These are phyloP conservation scores for Suillus sp. DNA, from an alignment of 768 basidiomycete species.

Conservation along the genomic window DNA sequence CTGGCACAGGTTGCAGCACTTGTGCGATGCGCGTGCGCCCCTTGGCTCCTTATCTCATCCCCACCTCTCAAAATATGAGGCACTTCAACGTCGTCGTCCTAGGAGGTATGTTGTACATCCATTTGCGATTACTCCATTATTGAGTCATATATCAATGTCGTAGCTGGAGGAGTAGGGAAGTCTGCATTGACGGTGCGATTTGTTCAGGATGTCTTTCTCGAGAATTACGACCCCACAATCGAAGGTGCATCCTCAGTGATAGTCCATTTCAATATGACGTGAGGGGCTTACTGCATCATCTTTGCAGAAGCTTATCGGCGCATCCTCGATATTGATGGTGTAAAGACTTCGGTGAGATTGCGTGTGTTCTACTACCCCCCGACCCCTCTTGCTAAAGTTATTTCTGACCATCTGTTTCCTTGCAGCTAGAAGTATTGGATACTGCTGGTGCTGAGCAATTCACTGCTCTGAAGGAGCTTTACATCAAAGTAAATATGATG, in stretches of 20 bases:
- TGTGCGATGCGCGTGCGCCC: background rate
- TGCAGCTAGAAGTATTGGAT: conserved; percentile 77
- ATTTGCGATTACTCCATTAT: conserved; percentile 12
- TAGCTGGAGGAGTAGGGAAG: conserved; percentile 89
- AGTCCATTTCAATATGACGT: background rate
- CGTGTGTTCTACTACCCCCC: conserved; percentile 23
- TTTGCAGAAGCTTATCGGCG: conserved; percentile 70
- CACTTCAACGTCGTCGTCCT: conserved; percentile 79
- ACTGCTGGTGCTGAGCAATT: conserved; percentile 90
- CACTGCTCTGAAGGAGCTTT: conserved; percentile 75
- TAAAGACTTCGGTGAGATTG: conserved; percentile 54
- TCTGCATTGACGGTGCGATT: conserved; percentile 84
- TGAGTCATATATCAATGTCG: conserved; percentile 14
- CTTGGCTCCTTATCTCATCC: conserved; percentile 3
- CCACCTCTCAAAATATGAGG: conserved; percentile 48
- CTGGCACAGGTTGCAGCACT: conserved; percentile 4
- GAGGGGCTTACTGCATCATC: conserved; percentile 18
- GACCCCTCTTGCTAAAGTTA: conserved; percentile 7
- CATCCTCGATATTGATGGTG: conserved; percentile 64
- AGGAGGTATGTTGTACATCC: conserved; percentile 54
- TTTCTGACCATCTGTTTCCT: conserved; percentile 18
- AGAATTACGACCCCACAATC: conserved; percentile 82
- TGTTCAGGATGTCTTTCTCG: conserved; percentile 70
- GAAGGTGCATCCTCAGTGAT: conserved; percentile 53
- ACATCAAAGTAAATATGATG: conserved; percentile 61